Conservation (phyloP, 768 basidiomycete species). For the Kwoniella shandongensis region DNA sequence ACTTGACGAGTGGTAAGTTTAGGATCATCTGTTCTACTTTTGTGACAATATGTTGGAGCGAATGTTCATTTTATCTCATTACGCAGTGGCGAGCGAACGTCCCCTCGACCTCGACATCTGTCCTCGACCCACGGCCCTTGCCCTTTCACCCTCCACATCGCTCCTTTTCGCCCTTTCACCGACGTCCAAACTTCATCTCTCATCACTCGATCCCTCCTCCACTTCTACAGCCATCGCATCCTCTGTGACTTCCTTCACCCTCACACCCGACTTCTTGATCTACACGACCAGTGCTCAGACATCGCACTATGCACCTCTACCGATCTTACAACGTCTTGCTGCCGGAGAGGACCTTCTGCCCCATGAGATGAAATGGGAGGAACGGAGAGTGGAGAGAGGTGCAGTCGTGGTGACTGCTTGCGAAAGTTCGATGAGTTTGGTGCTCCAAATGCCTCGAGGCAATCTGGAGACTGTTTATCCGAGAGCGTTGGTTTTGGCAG, state of each 20-base stretch:
- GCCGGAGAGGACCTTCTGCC: conserved; percentile 38
- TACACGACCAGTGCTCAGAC: conserved; percentile 83
- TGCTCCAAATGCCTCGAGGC: conserved; percentile 96
- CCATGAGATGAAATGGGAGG: conserved; percentile 61
- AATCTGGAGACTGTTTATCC: conserved; percentile 96
- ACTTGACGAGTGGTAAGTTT: conserved; percentile 14
- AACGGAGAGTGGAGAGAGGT: conserved; percentile 82
- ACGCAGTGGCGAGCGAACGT: conserved; percentile 19
- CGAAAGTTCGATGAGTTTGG: conserved; percentile 80
- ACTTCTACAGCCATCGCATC: conserved; percentile 40
- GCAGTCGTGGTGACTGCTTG: conserved; percentile 84
- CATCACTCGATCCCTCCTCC: conserved; percentile 19
- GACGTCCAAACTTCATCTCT: conserved; percentile 64
- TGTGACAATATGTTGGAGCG: no score
- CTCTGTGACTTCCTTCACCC: conserved; percentile 65
- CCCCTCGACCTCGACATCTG: conserved; percentile 25
- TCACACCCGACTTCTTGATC: conserved; percentile 71
- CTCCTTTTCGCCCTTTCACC: conserved; percentile 65
- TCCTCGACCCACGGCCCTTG: conserved; percentile 28
- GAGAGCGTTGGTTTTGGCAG: conserved; percentile 81
- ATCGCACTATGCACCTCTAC: conserved; percentile 68
- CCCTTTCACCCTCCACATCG: conserved; percentile 21
- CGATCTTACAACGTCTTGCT: conserved; percentile 29
- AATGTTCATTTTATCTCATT: neutral
- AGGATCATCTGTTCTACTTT: conserved; percentile 1